Conservation (phyloP, 2,329 filamentous ascomycete species). For the Juglanconis sp. region DNA sequence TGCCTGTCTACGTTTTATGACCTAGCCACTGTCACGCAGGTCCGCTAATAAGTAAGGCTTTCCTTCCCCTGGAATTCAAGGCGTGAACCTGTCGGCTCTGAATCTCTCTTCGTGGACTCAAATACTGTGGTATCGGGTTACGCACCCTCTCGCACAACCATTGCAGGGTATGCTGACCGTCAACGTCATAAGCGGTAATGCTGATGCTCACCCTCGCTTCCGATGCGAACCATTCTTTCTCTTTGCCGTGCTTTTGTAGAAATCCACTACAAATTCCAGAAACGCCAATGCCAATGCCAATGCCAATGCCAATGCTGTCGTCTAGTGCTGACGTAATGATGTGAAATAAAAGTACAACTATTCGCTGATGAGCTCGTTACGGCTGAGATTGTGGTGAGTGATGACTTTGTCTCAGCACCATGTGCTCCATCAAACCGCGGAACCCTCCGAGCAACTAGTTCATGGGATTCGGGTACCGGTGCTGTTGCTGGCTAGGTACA, state of each 20-base stretch:
- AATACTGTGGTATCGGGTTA: not conserved
- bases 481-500: slow-evolving; percentile 8
- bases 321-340: not conserved
- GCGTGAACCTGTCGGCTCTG: no score
- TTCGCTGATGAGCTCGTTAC: not conserved
- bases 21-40: no score
- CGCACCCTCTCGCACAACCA: not conserved
- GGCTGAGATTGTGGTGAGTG: not conserved
- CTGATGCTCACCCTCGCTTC: not conserved
- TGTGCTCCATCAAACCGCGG: not conserved
- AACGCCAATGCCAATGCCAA: not conserved
- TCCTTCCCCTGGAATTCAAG: no score
- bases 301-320: not conserved
- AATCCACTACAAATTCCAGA: not conserved
- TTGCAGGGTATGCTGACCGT: not conserved
- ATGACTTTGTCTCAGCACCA: not conserved
- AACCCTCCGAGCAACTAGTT: slow-evolving; percentile 2
- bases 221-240: not conserved
- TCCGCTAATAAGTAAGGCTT: no score
- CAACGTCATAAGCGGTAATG: not conserved
- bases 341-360: not conserved
- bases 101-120: no score
- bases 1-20: no score
- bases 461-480: slow-evolving; percentile 13
- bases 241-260: not conserved